Base-by-base conservation (phyloP, 148 eudicot genomes). In the Vaccinium myrtillus region DNA sequence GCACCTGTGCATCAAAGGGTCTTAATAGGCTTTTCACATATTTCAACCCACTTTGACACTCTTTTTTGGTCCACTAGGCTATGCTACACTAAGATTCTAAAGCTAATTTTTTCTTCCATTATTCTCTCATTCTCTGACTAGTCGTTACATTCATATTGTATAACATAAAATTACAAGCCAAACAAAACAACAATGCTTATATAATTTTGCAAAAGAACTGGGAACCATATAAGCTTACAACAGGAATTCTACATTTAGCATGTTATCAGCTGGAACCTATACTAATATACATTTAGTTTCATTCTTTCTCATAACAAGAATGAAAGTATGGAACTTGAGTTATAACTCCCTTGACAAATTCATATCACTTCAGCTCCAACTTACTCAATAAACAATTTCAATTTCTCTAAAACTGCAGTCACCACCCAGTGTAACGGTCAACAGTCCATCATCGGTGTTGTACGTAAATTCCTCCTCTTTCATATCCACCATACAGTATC, bases 351-450 rank as follows among this genome's bases (percentile, higher is more conserved):
- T 1, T 75, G 6, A 46, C 12, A 18, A 19, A 43, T 39, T 39
- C 23, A 18, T 2, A 18, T 39, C 77, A 18, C 49, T 39, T 8
- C 19, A 53, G 7, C 15, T 56, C 54, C 25, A 75, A 25, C 74
- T 86, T 78, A 46, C 58, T 86, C 75, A 84, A 75, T 85, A 92
- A 43, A 81, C 83, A 43, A 91, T 49, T 49, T 89, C 92, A 50
- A 93, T 86, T 14, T 86, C 85, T 85, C 89, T 91, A 12, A 71
- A 69, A 63, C 58, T 85, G 87, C 92, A 90, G 21, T 86, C 91
- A 8, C 91, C 96, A 75, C 80, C 87, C 81, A 93, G 90, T 23
- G 70, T 53, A 58, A 93, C 61, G 0, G 76, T 90, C 82, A 93
- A 71, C 83, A 93, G 73, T 65, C 96, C 92, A 67, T 87, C 53